Conservation (phyloP, 495 filamentous ascomycete species). For the Umbilicaria muhlenbergii region DNA sequence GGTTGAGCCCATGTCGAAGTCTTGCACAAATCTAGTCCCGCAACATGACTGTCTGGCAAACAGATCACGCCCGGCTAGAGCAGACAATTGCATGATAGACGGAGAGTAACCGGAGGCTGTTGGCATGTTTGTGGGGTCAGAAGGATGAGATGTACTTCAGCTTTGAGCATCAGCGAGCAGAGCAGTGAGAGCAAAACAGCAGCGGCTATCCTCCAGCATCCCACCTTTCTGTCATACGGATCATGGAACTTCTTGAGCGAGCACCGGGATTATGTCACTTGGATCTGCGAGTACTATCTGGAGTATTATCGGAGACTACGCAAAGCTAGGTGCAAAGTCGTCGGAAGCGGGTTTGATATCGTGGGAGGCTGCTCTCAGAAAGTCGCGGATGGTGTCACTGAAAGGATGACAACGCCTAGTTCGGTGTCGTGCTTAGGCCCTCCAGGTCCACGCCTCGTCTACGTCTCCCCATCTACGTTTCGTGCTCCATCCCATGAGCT, state of each 20-base stretch:
- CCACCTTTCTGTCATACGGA: not conserved
- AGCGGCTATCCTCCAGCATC: not conserved
- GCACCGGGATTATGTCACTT: no score
- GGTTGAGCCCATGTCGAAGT: constrained; percentile 32
- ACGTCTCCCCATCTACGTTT: not conserved
- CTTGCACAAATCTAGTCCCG: constrained; percentile 17
- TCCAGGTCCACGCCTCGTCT: not conserved
- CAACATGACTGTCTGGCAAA: constrained; percentile 17
- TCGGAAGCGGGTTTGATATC: no score
- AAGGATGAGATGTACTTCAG: not conserved
- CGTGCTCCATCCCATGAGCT: not conserved
- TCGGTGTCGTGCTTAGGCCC: not conserved
- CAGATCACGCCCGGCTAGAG: constrained; percentile 8
- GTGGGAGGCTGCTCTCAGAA: not conserved
- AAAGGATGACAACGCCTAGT: not conserved
- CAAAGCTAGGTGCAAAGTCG: no score
- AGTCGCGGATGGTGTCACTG: not conserved
- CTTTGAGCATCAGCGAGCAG: constrained; percentile 17
- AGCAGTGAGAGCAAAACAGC: constrained; percentile 14
- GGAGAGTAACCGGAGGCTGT: not conserved
- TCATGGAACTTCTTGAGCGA: not conserved
- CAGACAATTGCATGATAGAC: not conserved
- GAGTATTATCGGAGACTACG: no score
- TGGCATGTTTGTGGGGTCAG: not conserved
- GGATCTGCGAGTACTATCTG: no score